Evolutionary conservation across 2,329 filamentous ascomycete species (phyloP).

Genomic region (Ascochyta rabiei): DNA sequence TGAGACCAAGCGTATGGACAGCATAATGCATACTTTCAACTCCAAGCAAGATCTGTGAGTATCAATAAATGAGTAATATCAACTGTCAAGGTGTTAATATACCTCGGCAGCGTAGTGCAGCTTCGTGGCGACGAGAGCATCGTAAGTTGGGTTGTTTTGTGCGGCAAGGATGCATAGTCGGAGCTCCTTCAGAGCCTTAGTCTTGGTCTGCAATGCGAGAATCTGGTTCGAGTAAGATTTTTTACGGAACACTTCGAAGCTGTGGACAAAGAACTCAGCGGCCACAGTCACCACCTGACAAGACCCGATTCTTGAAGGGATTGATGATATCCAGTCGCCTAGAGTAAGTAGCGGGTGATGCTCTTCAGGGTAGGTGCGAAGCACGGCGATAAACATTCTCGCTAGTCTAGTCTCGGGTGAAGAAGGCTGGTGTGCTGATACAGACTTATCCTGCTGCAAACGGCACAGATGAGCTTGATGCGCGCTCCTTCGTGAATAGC

Average conservation of each 20-base stretch:
- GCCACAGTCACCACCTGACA: conserved; percentile 4
- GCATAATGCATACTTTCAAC: conserved; percentile 7
- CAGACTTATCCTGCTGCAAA: not conserved
- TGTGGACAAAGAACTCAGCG: conserved; percentile 2
- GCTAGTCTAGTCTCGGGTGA: not conserved
- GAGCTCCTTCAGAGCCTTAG: not conserved
- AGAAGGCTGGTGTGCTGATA: not conserved
- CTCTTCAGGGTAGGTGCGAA: not conserved
- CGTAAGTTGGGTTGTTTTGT: not conserved
- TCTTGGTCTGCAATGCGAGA: not conserved
- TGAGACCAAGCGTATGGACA: conserved; percentile 6
- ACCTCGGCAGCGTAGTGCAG: conserved; percentile 13
- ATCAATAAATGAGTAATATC: not conserved
- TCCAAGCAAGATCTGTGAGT: not conserved
- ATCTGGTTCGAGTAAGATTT: not conserved
- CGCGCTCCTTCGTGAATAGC: not conserved
- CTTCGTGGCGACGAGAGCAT: conserved; percentile 4
- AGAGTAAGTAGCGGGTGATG: not conserved
- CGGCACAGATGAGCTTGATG: not conserved
- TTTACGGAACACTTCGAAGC: not conserved
- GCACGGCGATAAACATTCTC: not conserved
- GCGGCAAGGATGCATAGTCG: not conserved
- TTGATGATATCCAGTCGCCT: conserved; percentile 7
- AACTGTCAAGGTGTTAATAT: too few relatives aligned
- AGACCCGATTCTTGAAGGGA: conserved; percentile 1